These are phyloP conservation scores for Lactifluus piperatus DNA, from an alignment of 768 basidiomycete species.

Conservation along the genomic window DNA sequence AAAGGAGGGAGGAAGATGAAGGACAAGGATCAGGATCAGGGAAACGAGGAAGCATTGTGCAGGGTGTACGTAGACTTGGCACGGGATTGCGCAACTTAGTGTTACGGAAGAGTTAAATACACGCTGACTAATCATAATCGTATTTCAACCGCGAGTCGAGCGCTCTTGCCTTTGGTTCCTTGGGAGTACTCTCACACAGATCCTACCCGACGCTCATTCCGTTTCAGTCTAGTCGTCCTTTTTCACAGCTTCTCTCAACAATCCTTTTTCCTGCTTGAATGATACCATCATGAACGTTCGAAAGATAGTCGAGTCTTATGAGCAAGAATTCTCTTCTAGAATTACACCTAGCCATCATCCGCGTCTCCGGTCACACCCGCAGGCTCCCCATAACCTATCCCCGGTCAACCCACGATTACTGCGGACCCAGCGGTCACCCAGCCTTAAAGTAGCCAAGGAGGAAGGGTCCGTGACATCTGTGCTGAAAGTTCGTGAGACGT, in stretches of 20 bases:
- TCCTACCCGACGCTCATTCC: neutral
- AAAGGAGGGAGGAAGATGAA: slow-evolving; percentile 10
- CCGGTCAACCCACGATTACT: neutral
- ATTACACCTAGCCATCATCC: neutral
- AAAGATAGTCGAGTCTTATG: slow-evolving; percentile 11
- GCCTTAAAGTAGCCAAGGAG: slow-evolving; percentile 5
- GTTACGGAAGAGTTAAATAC: neutral
- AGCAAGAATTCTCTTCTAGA: neutral
- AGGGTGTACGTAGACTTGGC: slow-evolving; percentile 10
- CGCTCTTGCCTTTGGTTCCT: no score
- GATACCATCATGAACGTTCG: slow-evolving; percentile 15
- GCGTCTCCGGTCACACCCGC: neutral
- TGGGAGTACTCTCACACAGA: no score
- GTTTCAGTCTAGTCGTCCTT: no score
- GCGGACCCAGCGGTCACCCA: slow-evolving; percentile 1
- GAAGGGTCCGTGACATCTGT: neutral
- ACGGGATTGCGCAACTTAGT: slow-evolving; percentile 13
- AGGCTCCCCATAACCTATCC: neutral
- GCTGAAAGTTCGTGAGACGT: neutral
- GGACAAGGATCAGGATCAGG: neutral
- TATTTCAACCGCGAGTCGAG: no score
- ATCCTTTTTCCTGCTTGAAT: neutral
- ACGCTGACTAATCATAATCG: no score
- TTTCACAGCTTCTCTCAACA: neutral
- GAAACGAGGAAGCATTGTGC: slow-evolving; percentile 9